Percentiles rank a stretch among this genome's conserved stretches.
These are phyloP conservation scores for Knoxia roxburghii DNA, from an alignment of 257 asterid species.

Conservation along the genomic window DNA sequence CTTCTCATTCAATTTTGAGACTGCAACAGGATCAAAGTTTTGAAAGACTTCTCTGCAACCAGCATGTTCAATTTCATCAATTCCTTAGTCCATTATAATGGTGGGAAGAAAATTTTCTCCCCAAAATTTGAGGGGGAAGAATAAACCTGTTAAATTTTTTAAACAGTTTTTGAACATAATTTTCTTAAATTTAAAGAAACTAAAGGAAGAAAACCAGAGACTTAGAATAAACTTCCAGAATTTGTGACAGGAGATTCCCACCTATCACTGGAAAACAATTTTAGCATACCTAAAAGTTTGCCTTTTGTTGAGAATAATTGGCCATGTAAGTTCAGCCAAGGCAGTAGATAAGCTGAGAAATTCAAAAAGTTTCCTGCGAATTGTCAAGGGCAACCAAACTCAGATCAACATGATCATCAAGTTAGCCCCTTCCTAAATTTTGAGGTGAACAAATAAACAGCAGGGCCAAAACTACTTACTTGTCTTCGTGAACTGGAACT, in stretches of 20 bases:
- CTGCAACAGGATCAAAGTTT: constrained; percentile 75
- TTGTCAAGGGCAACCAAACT: constrained; percentile 16
- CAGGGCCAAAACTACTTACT: constrained; percentile 36
- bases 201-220: neutral
- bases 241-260: constrained; percentile 4
- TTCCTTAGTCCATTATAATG: constrained; percentile 5
- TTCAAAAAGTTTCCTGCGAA: constrained; percentile 83
- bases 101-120: neutral
- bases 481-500: constrained; percentile 79
- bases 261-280: constrained; percentile 9
- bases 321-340: constrained; percentile 93
- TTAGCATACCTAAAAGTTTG: constrained; percentile 54
- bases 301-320: constrained; percentile 74
- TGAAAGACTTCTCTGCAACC: constrained; percentile 82
- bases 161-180: neutral
- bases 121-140: neutral
- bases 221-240: neutral
- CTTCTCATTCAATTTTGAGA: constrained; percentile 87
- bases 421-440: constrained; percentile 5
- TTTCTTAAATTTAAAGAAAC: neutral
- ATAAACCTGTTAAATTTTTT: neutral
- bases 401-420: constrained; percentile 22
- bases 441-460: constrained; percentile 11
- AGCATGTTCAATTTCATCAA: constrained; percentile 26
- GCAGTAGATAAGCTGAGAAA: constrained; percentile 83